Evolutionary conservation across 345 rosid species (phyloP), one percentile per base, ranked within the genome.

Genomic region (Hirschfeldia incana): DNA sequence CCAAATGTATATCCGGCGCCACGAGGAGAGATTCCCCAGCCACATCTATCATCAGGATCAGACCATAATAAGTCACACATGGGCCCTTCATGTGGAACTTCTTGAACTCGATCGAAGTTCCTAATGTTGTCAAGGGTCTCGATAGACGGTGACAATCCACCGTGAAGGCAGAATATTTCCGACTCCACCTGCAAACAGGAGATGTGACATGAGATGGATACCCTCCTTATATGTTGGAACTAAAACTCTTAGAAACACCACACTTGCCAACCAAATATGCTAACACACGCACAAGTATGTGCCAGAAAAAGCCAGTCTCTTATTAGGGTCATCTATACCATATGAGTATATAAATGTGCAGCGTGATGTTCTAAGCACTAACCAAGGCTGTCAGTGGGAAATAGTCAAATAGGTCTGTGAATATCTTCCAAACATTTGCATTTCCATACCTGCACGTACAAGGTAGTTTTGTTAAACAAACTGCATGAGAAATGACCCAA

Each of bases 1-100:
- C 98, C 98, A 85, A 94, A 94, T 58, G 98, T 94, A 82, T 92
- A 94, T 66, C 98, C 98, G 49, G 98, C 98, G 75, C 98, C 98
- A 70, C 96, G 91, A n/a, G 98, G 98, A 75, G 98, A 94, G 83
- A 94, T 94, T 16, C 98, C 98, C 98, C 98, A 94, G 63, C 98
- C 98, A 78, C 98, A 92, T 33, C 98, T 85, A 73, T 94, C 98
- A 78, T 94, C 98, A 16, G 98, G 98, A 78, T 94, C 98, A 84
- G 98, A 92, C 98, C 98, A 94, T 78, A 94, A 85, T 39, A 94
- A 90, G 83, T 94, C 98, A 85, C 98, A 94, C 98, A 94, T 94
- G 30, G 98, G 97, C 44, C 98, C 98, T 85, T 94, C 98, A 57
- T 92, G 96, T 8, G 98, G 98, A 78, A 94, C 98, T 85, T 92